These are phyloP conservation scores for Malus sylvestris DNA, from an alignment of 306 rosid genomes.

Conservation along the genomic window DNA sequence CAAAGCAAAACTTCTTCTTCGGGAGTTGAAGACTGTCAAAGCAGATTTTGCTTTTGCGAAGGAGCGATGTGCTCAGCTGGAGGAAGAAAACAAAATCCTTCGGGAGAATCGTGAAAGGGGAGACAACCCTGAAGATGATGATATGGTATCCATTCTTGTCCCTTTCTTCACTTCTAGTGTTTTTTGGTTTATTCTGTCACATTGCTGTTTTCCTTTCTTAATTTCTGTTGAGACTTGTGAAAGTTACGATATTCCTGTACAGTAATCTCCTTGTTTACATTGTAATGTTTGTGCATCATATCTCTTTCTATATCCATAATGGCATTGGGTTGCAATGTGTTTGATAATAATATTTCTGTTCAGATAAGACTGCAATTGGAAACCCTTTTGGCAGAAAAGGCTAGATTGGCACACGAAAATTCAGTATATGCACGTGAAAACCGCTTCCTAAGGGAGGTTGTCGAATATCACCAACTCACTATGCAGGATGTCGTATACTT, in stretches of 20 bases:
- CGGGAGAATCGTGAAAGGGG: slow-evolving; percentile 91
- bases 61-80: slow-evolving; percentile 96
- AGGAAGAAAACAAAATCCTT: slow-evolving; percentile 84
- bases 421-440: slow-evolving; percentile 88
- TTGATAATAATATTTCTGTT: slow-evolving; percentile 19
- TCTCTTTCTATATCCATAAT: not conserved
- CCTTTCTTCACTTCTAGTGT: not conserved
- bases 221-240: not conserved
- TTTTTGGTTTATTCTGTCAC: not conserved
- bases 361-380: slow-evolving; percentile 95
- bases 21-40: slow-evolving; percentile 95
- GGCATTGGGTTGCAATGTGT: not conserved
- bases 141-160: slow-evolving; percentile 50
- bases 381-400: slow-evolving; percentile 88
- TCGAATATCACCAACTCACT: slow-evolving; percentile 93
- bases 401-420: slow-evolving; percentile 89
- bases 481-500: slow-evolving; percentile 96
- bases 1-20: slow-evolving; percentile 92
- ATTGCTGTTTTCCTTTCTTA: not conserved
- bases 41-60: slow-evolving; percentile 98
- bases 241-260: slow-evolving; percentile 1
- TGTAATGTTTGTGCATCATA: not conserved
- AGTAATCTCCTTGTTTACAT: not conserved
- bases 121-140: slow-evolving; percentile 84
- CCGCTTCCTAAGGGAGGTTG: slow-evolving; percentile 88